phyloP scores from a whole-genome alignment of 495 filamentous ascomycete species.

The Aspergillus campestris region DNA sequence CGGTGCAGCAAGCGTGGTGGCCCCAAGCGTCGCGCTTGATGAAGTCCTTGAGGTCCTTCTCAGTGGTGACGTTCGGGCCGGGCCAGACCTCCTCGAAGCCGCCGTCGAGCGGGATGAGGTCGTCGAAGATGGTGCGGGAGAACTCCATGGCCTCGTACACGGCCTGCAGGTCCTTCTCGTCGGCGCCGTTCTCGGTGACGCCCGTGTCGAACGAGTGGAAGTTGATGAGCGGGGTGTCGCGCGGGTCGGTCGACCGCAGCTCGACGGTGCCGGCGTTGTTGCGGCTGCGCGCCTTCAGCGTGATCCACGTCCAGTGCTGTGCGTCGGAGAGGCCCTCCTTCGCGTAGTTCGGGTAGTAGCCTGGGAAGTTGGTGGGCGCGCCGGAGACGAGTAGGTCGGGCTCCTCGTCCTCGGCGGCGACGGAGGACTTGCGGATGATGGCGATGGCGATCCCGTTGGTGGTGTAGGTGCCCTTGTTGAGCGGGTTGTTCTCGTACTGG shows the following conservation, averaged over 20 bases:
- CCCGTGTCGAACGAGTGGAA: constrained; percentile 45
- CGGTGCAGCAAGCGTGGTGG: constrained; percentile 51
- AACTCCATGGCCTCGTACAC: constrained; percentile 40
- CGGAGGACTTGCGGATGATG: constrained; percentile 33
- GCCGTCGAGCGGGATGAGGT: constrained; percentile 23
- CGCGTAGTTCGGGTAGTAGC: constrained; percentile 28
- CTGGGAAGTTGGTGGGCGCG: constrained; percentile 40
- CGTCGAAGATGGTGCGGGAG: constrained; percentile 30
- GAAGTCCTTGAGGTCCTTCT: constrained; percentile 36
- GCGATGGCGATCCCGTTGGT: constrained; percentile 39
- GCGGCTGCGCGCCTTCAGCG: constrained; percentile 42
- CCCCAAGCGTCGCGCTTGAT: constrained; percentile 48
- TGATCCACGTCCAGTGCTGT: constrained; percentile 37
- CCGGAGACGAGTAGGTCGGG: constrained; percentile 45
- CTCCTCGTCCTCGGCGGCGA: constrained; percentile 21
- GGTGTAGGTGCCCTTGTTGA: constrained; percentile 38
- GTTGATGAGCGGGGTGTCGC: constrained; percentile 46
- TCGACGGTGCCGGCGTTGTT: constrained; percentile 44
- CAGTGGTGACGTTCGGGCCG: constrained; percentile 27
- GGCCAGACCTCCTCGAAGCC: constrained; percentile 42
- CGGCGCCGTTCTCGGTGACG: constrained; percentile 20
- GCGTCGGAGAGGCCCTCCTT: constrained; percentile 18
- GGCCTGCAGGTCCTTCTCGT: constrained; percentile 39
- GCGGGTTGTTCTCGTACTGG: constrained; percentile 31
- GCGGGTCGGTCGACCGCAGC: constrained; percentile 40